Conservation (phyloP, 2,329 filamentous ascomycete species). For the Pyricularia grisea region DNA sequence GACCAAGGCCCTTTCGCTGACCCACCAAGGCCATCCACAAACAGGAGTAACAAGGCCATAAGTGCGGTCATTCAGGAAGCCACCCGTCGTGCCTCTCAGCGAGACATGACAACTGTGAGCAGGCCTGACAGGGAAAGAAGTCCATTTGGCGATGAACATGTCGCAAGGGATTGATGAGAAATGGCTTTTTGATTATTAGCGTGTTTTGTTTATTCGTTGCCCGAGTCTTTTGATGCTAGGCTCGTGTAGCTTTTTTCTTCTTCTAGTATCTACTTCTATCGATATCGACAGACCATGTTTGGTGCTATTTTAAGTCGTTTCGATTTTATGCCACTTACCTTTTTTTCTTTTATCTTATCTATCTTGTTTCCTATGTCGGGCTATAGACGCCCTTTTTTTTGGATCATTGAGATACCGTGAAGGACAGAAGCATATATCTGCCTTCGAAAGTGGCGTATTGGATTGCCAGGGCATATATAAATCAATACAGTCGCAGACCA, state of each 20-base stretch:
- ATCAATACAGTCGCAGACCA: neutral
- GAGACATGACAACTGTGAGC: conserved; percentile 18
- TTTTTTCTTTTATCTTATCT: neutral
- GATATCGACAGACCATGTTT: neutral
- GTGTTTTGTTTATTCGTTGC: neutral
- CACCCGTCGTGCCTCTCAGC: conserved; percentile 27
- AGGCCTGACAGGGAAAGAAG: conserved; percentile 26
- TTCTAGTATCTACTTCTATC: neutral
- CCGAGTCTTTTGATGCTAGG: neutral
- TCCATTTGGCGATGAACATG: conserved; percentile 51
- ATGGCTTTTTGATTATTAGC: neutral
- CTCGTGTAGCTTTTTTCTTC: neutral
- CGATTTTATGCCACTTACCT: neutral
- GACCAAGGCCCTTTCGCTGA: conserved; percentile 53
- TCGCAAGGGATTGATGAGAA: conserved; percentile 35
- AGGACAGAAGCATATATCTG: neutral
- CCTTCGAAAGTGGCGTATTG: neutral
- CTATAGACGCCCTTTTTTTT: neutral
- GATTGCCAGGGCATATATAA: neutral
- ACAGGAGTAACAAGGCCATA: conserved; percentile 35
- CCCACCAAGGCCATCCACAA: conserved; percentile 27
- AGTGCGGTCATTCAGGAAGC: conserved; percentile 48
- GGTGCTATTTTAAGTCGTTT: neutral
- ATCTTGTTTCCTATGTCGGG: neutral
- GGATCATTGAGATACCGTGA: neutral